Evolutionary conservation across 2,329 filamentous ascomycete genomes (phyloP).

Genomic region (Alternaria consortialis): DNA sequence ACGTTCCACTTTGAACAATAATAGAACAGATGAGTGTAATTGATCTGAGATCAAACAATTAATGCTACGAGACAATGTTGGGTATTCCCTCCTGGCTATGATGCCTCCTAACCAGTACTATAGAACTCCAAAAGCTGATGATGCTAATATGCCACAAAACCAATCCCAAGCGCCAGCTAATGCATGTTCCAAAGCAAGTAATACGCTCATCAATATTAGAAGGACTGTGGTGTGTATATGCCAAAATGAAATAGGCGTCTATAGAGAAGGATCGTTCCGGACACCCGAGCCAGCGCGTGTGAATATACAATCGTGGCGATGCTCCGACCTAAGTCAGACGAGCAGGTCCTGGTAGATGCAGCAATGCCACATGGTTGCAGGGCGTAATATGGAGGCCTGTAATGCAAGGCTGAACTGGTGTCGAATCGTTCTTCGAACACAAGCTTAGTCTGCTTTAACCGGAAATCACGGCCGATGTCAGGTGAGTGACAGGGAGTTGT

Average conservation of each 20-base stretch:
- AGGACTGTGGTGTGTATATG: conserved; percentile 32
- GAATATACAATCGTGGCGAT: conserved; percentile 33
- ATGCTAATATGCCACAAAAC: conserved; percentile 28
- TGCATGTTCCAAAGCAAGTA: conserved; percentile 38
- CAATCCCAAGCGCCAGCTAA: conserved; percentile 43
- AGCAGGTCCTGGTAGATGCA: conserved; percentile 26
- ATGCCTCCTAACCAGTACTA: conserved; percentile 27
- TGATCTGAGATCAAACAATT: conserved; percentile 32
- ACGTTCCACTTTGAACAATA: conserved; percentile 19
- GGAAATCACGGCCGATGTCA: conserved; percentile 29
- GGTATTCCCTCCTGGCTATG: conserved; percentile 33
- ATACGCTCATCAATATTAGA: conserved; percentile 51
- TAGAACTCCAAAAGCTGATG: conserved; percentile 30
- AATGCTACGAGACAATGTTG: conserved; percentile 31
- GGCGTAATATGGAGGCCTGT: conserved; percentile 14
- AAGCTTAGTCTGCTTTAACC: conserved; percentile 28
- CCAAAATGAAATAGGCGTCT: conserved; percentile 38
- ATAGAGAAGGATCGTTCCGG: conserved; percentile 39
- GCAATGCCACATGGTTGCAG: conserved; percentile 30
- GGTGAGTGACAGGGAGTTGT: conserved; percentile 31
- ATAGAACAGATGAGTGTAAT: not conserved
- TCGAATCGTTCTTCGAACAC: conserved; percentile 26
- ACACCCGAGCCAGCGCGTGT: conserved; percentile 51
- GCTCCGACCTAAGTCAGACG: conserved; percentile 39
- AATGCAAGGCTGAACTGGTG: conserved; percentile 21